Base-by-base conservation (phyloP, 169 alveolate genomes). In the Cryptosporidium ubiquitum region DNA sequence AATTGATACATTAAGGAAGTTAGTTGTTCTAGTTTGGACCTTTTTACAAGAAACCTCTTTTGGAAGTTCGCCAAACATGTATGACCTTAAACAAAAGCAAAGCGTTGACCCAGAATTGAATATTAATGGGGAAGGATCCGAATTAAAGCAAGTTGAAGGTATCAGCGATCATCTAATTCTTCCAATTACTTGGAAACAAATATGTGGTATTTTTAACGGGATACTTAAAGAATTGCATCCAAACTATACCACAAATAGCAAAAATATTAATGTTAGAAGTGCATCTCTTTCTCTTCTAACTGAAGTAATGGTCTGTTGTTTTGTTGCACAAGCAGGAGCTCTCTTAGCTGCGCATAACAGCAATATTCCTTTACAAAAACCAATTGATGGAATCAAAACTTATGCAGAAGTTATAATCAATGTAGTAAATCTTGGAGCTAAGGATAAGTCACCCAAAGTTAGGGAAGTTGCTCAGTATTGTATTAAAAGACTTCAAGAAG, bases 271-370 rank as follows among this genome's bases (percentile, higher is more conserved):
- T 47, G 89, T 79, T 35, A 79, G 75, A 79, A 60, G 73, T 33
- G 89, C 89, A 5, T 79, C 89, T 16, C 73, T 79, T 26, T 79
- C 89, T 37, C 66, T 79, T 33, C 52, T 79, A 42, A 79, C 89
- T 23, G 89, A 79, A 23, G 12, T 79, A 9, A 79, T 79, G 89
- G 75, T 79, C 37, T 79, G 89, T 47, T 79, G 89, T 14, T 79
- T 79, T 79, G 89, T 79, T 29, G 89, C 89, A 18, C 89, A 79
- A 47, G 89, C 89, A 14, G 89, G 89, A 23, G 75, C 75, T 4
- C 68, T 79, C 4, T 26, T 79, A 29, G 89, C 75, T 61, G 75
- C 89, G 5, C 73, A 79, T 39, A 64, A 64, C 39, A 79, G 89
- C 51, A 61, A 39, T 66, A 64, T 79, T 42, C 89, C 89, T 10